Base-by-base conservation (phyloP, 2,329 filamentous ascomycete species). In the Colletotrichum lindemuthianum region DNA sequence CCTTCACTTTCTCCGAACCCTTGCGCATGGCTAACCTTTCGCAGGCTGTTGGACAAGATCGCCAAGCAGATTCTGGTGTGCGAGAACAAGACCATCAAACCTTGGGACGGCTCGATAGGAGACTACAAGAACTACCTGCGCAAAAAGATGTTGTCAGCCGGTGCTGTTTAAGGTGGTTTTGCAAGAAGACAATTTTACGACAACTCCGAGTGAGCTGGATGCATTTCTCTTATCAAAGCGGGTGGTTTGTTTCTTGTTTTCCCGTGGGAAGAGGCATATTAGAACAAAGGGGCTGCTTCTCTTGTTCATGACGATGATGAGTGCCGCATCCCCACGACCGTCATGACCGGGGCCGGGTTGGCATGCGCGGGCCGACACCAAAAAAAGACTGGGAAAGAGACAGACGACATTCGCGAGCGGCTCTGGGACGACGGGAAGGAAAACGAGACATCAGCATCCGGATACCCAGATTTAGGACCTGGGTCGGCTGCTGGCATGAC, bases 41-140 rank as follows among this genome's bases (percentile, higher is more conserved):
- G 60, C 63, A 96, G 95, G 85, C 85, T 99, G 74, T 89, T 99
- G 70, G 96, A 99, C 88, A 97, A 97, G 86, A 98, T 99, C 78
- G 96, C 96, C 72, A 99, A 99, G 87, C 93, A 99, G 80, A 99
- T 99, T 80, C 89, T 99, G 82, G 96, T 99, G 60, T 99, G 96
- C 81, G 96, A 99, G 84, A 93, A 99, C 89, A 93, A 94, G 87
- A 94, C 93, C 12, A 93, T 98, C 72, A 89, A 86, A 72, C 82
- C 88, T 73, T 99, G 96, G 96, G 90, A 95, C 68, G 95, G 95
- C 73, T 83, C 81, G 69, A 99, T 99, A 75, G 90, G 90, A 72
- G 90, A 93, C 66, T 99, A 99, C 92, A 99, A 99, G 92, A 92
- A 96, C 83, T 89, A 97, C 82, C 87, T 99, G 75, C 90, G 95